A percentile compares a stretch with the other conserved stretches of the same genome.
phyloP scores from a whole-genome alignment of 352 stramenopile species.

The Pythium rishiriense region DNA sequence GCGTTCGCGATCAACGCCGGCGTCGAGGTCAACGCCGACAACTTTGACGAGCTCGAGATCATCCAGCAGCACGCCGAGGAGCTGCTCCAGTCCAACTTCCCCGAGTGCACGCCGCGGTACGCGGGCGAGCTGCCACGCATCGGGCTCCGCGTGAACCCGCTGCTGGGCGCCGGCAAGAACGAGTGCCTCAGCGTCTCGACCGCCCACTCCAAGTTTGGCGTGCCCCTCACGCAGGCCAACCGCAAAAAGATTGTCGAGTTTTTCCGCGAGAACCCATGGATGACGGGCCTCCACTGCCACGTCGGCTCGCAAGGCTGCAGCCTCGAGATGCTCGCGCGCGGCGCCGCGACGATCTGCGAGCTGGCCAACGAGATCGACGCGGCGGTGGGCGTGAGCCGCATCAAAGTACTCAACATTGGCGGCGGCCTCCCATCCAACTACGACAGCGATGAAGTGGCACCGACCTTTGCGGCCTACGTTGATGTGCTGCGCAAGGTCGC shows the following conservation, averaged over 20 bases:
- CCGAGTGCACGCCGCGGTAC: constrained; percentile 54
- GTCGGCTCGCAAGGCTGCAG: constrained; percentile 84
- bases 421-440: constrained; percentile 91
- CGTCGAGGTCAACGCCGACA: constrained; percentile 92
- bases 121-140: constrained; percentile 73
- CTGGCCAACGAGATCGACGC: constrained; percentile 85
- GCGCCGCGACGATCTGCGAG: constrained; percentile 65
- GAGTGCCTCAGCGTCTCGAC: constrained; percentile 87
- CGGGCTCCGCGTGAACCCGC: constrained; percentile 90
- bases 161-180: constrained; percentile 88
- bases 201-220: constrained; percentile 91
- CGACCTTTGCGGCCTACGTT: constrained; percentile 86
- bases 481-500: constrained; percentile 60
- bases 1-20: constrained; percentile 80
- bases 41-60: constrained; percentile 87
- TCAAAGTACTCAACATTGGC: constrained; percentile 91
- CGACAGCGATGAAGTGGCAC: constrained; percentile 59
- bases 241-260: constrained; percentile 61
- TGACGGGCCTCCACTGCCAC: constrained; percentile 88
- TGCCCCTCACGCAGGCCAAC: constrained; percentile 69
- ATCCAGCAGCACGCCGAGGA: constrained; percentile 82
- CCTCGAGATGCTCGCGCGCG: constrained; percentile 85
- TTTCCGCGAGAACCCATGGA: constrained; percentile 84
- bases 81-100: constrained; percentile 86
- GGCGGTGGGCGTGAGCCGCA: constrained; percentile 58